Base-by-base conservation (phyloP, 805 yeast genomes). In the Kluyveromyces lactis region DNA sequence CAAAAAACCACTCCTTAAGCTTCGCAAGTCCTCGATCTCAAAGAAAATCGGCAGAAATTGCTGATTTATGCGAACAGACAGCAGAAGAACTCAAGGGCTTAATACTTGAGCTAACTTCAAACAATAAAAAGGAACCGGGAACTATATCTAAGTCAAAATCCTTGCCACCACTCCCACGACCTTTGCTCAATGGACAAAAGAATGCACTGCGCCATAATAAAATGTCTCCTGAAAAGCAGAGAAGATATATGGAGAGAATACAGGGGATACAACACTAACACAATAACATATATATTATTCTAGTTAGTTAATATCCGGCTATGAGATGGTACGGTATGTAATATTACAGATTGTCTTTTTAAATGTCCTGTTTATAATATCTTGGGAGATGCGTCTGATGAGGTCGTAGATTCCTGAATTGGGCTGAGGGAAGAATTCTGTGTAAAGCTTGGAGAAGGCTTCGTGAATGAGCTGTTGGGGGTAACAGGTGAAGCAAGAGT, bases 381-480 rank as follows among this genome's bases (percentile, higher is more conserved):
- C 16, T 17, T 31, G 23, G 64, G 64, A 3, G 61, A 59, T 28
- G 45, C 50, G 31, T 58, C 58, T 4, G 52, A 55, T 2, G 64
- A 56, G 4, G 51, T 40, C 11, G 50, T 26, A 12, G 46, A 45
- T 35, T 61, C 66, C 39, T 60, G 63, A n/a, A 55, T 55, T 4
- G 60, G 60, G 41, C 64, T 59, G 21, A 59, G 40, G 6, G 57
- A 49, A 29, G 42, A 46, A 6, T 45, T 52, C 18, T 47, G 45
- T 4, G 40, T 21, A 28, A 50, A 55, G 8, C 47, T 49, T 2
- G 62, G 55, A 1, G 47, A 46, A 2, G 62, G 60, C 31, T 50
- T 47, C n/a, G 42, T 42, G 36, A 49, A 51, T 4, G 52, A 48
- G 33, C 43, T 51, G 11, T 49, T 42, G 7, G 55, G 51, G 7